Evolutionary conservation across 768 basidiomycete genomes (phyloP), one percentile per base, ranked within the genome.

Genomic region (Leccinum obscurum): DNA sequence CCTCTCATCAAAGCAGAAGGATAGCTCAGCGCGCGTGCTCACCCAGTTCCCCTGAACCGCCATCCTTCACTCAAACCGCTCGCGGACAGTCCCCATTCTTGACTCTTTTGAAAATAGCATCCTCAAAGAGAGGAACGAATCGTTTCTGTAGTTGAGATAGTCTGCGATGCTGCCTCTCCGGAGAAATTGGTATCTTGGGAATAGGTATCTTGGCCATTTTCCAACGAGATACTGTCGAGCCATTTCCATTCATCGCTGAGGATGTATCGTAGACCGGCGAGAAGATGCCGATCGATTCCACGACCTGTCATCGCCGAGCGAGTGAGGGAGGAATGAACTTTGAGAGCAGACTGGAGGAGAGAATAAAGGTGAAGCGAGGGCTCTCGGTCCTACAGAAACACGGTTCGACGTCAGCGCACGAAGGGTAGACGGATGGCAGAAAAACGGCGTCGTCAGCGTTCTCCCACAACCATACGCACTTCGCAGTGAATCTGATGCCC

Each of bases 251-350:
- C 69, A 32, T 67, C 60, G 13, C 77, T 76, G 8, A 94, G 77
- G 72, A 92, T 80, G 30, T 87, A 80, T 24, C 81, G 84, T 22
- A 96, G 81, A 6, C 93, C 94, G n/a, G n/a, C n/a, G 64, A 95
- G 86, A n/a, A 96, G 80, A 73, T 97, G 95, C 30, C 95, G 83
- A 68, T 98, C 95, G 65, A 92, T 88, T 3, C 94, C 95, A 46
- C 85, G 82, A 10, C 95, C 95, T 0, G 85, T 85, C 49, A 90
- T 86, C 0, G 93, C 90, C 63, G 88, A 86, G 26, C 88, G 86
- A 5, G 90, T 91, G 50, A 90, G 85, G 3, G 77, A 75, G 37
- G 81, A 83, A 67, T 97, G 95, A 0, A 83, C 83, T 59, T 82
- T 80, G 20, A 92, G 79, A 0, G 95, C 95, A 8, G 80, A 79